Evolutionary conservation across 805 yeast genomes (phyloP).

Genomic region (Nakazawaea populi): DNA sequence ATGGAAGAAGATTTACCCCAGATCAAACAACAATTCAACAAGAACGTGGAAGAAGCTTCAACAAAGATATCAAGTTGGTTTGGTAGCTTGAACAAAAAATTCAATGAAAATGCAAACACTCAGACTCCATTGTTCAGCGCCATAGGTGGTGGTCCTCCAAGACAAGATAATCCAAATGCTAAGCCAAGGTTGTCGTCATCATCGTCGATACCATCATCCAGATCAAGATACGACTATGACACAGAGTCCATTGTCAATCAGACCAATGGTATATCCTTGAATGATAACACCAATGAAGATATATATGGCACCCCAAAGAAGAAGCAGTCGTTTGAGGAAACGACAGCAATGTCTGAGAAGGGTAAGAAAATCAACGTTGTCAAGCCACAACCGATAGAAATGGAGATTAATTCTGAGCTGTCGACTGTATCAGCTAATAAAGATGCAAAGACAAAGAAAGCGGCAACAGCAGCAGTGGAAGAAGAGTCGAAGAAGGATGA

Average conservation of each 20-base stretch:
- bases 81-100: slow-evolving; percentile 53
- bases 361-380: not conserved
- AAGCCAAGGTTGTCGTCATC: slow-evolving; percentile 13
- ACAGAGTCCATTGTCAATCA: slow-evolving; percentile 20
- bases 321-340: slow-evolving; percentile 27
- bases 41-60: slow-evolving; percentile 78
- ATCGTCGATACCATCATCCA: slow-evolving; percentile 18
- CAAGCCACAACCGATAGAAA: slow-evolving; percentile 7
- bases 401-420: not conserved
- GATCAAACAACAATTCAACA: slow-evolving; percentile 59
- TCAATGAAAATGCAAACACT: slow-evolving; percentile 29
- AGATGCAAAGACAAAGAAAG: not conserved
- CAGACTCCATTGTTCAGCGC: slow-evolving; percentile 23
- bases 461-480: not conserved
- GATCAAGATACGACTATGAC: slow-evolving; percentile 25
- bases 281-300: slow-evolving; percentile 20
- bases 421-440: too few relatives aligned
- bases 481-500: slow-evolving; percentile 30
- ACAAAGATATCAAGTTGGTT: slow-evolving; percentile 76
- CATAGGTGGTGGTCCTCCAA: slow-evolving; percentile 16
- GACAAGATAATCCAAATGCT: slow-evolving; percentile 9
- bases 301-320: slow-evolving; percentile 16
- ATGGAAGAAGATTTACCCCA: slow-evolving; percentile 51
- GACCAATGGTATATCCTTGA: slow-evolving; percentile 14
- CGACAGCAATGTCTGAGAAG: not conserved